Conservation (phyloP, 2,329 filamentous ascomycete species). For the Cadophora luteo-olivacea region DNA sequence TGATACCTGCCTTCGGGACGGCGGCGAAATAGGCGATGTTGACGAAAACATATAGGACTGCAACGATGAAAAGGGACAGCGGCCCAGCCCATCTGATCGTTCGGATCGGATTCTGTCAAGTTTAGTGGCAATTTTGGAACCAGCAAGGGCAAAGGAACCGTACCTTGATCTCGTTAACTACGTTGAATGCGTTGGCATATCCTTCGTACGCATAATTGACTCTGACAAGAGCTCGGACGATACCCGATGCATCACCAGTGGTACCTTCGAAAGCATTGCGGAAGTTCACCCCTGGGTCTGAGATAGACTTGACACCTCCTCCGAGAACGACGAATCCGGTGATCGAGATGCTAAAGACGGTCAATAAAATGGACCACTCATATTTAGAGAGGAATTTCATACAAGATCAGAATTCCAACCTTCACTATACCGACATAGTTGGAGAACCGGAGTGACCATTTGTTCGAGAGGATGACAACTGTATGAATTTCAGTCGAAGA, state of each 20-base stretch:
- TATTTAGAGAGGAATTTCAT: slow-evolving; percentile 27
- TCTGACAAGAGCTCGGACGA: slow-evolving; percentile 62
- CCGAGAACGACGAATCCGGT: slow-evolving; percentile 68
- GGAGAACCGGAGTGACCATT: slow-evolving; percentile 60
- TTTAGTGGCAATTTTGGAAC: not conserved
- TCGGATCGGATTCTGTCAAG: slow-evolving; percentile 57
- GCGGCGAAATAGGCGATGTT: slow-evolving; percentile 67
- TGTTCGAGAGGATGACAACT: slow-evolving; percentile 60
- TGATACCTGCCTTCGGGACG: slow-evolving; percentile 59
- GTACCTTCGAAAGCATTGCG: slow-evolving; percentile 58
- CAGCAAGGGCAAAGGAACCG: not conserved
- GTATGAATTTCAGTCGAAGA: not conserved
- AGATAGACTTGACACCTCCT: slow-evolving; percentile 55
- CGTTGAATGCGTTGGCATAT: slow-evolving; percentile 65
- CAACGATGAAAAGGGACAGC: slow-evolving; percentile 56
- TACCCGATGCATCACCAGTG: slow-evolving; percentile 50
- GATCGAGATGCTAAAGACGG: slow-evolving; percentile 52
- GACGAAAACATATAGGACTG: slow-evolving; percentile 61
- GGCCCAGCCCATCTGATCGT: slow-evolving; percentile 58
- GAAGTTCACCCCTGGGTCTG: slow-evolving; percentile 61
- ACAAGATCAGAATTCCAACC: slow-evolving; percentile 64
- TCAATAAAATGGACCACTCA: not conserved
- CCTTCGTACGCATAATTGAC: slow-evolving; percentile 65
- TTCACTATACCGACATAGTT: slow-evolving; percentile 66
- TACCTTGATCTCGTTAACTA: slow-evolving; percentile 64